phyloP scores from a whole-genome alignment of 768 basidiomycete genomes.

The Sutorius australiensis region DNA sequence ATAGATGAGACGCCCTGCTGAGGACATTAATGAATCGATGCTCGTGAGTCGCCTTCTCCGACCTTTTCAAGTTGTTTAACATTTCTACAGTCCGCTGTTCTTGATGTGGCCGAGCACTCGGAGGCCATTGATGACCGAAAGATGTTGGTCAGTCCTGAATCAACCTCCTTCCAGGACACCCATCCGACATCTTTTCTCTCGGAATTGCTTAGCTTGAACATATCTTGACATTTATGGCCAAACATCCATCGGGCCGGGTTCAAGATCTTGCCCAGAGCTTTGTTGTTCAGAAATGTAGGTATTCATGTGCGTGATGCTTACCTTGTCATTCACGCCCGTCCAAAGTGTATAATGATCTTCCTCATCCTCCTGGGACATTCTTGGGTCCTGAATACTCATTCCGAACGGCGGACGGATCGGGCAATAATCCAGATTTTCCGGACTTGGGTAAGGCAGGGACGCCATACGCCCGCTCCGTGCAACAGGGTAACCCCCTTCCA shows the following conservation, averaged over 20 bases:
- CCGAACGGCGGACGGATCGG: constrained; percentile 72
- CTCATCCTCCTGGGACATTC: constrained; percentile 72
- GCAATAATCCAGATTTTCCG: constrained; percentile 69
- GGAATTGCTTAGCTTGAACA: constrained; percentile 58
- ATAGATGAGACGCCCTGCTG: constrained; percentile 29
- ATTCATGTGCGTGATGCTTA: neutral
- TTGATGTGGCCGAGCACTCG: constrained; percentile 58
- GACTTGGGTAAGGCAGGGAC: constrained; percentile 74
- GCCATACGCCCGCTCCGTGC: constrained; percentile 82
- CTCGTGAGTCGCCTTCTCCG: constrained; percentile 12
- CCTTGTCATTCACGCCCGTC: neutral
- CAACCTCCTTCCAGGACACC: neutral
- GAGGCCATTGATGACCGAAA: constrained; percentile 75
- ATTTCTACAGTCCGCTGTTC: constrained; percentile 45
- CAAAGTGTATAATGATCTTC: constrained; percentile 76
- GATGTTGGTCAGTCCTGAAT: constrained; percentile 51
- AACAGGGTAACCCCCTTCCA: constrained; percentile 62
- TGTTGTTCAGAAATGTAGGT: constrained; percentile 55
- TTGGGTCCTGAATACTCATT: constrained; percentile 61
- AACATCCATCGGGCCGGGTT: constrained; percentile 45
- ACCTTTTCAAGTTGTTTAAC: neutral
- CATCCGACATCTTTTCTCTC: neutral
- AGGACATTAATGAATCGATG: constrained; percentile 29
- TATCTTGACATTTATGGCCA: constrained; percentile 57
- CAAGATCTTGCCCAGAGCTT: constrained; percentile 38